Evolutionary conservation across 768 basidiomycete species (phyloP), one percentile per base, ranked within the genome.

Genomic region (Panus rudis): DNA sequence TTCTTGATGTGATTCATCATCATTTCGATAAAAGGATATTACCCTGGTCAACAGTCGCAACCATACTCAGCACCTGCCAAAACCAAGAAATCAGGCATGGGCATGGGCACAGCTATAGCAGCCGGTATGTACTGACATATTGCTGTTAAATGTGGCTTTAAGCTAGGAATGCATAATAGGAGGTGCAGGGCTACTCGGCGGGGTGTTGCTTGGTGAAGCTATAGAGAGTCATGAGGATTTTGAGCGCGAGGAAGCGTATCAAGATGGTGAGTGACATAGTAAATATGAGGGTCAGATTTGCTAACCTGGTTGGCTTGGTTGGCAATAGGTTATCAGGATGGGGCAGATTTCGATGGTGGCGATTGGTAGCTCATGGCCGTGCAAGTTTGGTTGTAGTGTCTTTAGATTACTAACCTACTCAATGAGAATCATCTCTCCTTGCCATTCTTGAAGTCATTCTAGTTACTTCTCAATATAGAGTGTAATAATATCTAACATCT

Each of bases 131-230:
- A 2, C 17, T 35, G 4, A 43, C 13, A 17, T 35, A 22, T 35
- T 37, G 25, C 32, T 22, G 28, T 30, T 16, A 19, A 13, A 31
- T 28, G 12, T 16, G 24, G 17, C 25, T 6, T 37, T 19, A 24
- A 31, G 17, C 17, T 26, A 10, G 31, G 22, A 21, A 14, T 35
- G 21, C 11, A 14, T 38, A 38, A 42, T 47, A 73, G 81, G 71
- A 50, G 82, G 74, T 53, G 82, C 68, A 13, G 84, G 80, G 45
- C 57, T 84, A n/a, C 55, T 81, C n/a, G 82, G 76, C 28, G 84
- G 84, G 45, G 63, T 65, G 3, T 58, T 85, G 33, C 53, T 84
- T 28, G 72, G 54, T 26, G 67, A 78, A 34, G 75, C 72, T 0
- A 47, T 78, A 23, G 78, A 78, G 34, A 58, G 62, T 46, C 63